Conservation (phyloP, 768 basidiomycete genomes). For the Leucosporidium creatinivorum region DNA sequence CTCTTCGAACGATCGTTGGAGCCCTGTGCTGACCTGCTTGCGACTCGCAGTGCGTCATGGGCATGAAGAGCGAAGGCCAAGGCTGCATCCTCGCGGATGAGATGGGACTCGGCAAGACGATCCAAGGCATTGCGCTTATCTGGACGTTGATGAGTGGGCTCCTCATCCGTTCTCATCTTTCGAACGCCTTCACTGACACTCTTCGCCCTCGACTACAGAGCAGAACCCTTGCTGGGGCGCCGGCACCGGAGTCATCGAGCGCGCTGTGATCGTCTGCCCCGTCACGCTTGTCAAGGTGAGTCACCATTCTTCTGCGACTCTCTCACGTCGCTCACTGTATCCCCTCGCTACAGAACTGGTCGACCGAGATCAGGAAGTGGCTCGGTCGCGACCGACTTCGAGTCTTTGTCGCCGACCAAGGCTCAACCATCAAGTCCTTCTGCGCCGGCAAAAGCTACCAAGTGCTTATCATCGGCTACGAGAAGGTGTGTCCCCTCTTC, state of each 20-base stretch:
- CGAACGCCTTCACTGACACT: background rate
- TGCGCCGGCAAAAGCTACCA: slow-evolving; percentile 51
- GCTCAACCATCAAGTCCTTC: slow-evolving; percentile 59
- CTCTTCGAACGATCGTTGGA: background rate
- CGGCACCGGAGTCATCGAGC: slow-evolving; percentile 54
- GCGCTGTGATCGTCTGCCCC: slow-evolving; percentile 87
- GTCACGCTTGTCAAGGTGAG: slow-evolving; percentile 76
- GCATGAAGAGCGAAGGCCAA: slow-evolving; percentile 74
- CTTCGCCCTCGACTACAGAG: slow-evolving; percentile 46
- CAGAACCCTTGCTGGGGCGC: slow-evolving; percentile 66
- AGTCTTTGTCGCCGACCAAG: slow-evolving; percentile 56
- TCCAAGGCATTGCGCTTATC: slow-evolving; percentile 77
- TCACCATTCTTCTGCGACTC: background rate
- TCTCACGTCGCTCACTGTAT: background rate
- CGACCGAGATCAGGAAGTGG: slow-evolving; percentile 93
- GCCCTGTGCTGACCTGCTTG: background rate
- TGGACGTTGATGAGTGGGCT: slow-evolving; percentile 82
- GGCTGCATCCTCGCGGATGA: slow-evolving; percentile 97
- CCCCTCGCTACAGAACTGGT: slow-evolving; percentile 69
- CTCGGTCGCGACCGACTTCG: slow-evolving; percentile 50
- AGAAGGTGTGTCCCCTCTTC: slow-evolving; percentile 55
- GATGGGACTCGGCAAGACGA: slow-evolving; percentile 88
- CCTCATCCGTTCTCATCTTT: background rate
- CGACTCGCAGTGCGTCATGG: slow-evolving; percentile 61
- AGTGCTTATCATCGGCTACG: slow-evolving; percentile 91